These are phyloP conservation scores for Aspergillus uvarum DNA, from an alignment of 2,329 filamentous ascomycete genomes.

Conservation along the genomic window DNA sequence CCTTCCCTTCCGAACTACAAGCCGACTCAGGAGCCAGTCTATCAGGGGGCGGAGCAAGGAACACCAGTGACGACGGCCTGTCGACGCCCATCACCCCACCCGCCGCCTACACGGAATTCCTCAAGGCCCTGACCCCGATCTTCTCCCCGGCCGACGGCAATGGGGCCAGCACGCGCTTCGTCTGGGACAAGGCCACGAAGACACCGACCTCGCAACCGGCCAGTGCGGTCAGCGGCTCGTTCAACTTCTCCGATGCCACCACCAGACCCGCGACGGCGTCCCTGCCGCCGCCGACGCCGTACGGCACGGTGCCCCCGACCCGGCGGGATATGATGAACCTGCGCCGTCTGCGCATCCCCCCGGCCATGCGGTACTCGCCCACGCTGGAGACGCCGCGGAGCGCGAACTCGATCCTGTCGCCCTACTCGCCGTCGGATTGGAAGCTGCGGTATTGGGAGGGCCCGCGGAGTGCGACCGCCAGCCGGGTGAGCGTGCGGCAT, in stretches of 20 bases:
- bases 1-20: conserved; percentile 56
- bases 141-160: conserved; percentile 65
- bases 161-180: conserved; percentile 51
- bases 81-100: conserved; percentile 91
- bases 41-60: conserved; percentile 46
- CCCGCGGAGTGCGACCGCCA: conserved; percentile 56
- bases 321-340: conserved; percentile 55
- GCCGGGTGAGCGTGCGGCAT: conserved; percentile 73
- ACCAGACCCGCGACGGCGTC: conserved; percentile 59
- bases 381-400: conserved; percentile 68
- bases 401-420: conserved; percentile 62
- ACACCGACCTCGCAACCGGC: conserved; percentile 41
- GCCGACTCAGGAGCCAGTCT: conserved; percentile 57
- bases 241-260: conserved; percentile 54
- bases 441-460: conserved; percentile 64
- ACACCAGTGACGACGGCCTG: conserved; percentile 58
- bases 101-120: conserved; percentile 85
- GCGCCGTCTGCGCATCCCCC: conserved; percentile 71
- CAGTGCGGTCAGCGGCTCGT: conserved; percentile 39
- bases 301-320: conserved; percentile 56
- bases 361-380: conserved; percentile 68
- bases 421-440: conserved; percentile 82
- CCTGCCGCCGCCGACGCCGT: conserved; percentile 61
- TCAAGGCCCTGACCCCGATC: conserved; percentile 73
- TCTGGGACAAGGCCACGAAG: conserved; percentile 32